Evolutionary conservation across 805 yeast genomes (phyloP), one percentile per base, ranked within the genome.

Genomic region (Wickerhamomyces rabaulensis): DNA sequence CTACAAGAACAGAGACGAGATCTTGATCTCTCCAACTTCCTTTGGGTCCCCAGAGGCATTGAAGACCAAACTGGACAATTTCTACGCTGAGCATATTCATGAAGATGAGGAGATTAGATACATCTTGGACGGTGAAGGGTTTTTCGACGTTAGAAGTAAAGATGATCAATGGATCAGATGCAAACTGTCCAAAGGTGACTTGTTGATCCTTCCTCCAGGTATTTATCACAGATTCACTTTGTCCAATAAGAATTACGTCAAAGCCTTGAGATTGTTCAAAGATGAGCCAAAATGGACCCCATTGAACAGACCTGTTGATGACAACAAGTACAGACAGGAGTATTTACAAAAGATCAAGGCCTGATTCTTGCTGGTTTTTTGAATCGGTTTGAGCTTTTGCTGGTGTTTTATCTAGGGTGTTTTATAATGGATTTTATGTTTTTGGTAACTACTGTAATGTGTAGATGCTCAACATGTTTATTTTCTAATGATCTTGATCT

Each of bases 251-350:
- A 79, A 81, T 63, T 76, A 76, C 54, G 84, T 92, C 54, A 76
- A 78, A 49, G 96, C 98, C 4, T 63, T 87, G 58, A 73, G 99
- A 54, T 68, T 92, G 56, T 92, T 92, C 71, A 80, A 89, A 64
- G 97, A 89, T 56, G 96, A 91, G 68, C 98, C 98, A 23, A 92
- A 90, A 64, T 92, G 99, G 99, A 79, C 84, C 31, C 95, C 97
- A 9, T 76, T 87, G 58, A 78, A 80, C 60, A 77, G 95, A 50
- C 87, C 87, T 0, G 76, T 72, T 7, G 84, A 79, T 46, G 60
- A 62, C 6, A 76, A 78, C 52, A 46, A 57, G 13, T 67, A 65
- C 46, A 71, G 87, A 47, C 52, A 60, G 41, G 69, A 72, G 41
- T 83, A 83, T 53, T 46, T 80, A 36, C 51, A 63, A 16, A 45